A percentile compares a stretch with the other conserved stretches of the same genome.
These are phyloP conservation scores for Kodamaea kaohsiungensis DNA, from an alignment of 805 yeast genomes.

Conservation along the genomic window DNA sequence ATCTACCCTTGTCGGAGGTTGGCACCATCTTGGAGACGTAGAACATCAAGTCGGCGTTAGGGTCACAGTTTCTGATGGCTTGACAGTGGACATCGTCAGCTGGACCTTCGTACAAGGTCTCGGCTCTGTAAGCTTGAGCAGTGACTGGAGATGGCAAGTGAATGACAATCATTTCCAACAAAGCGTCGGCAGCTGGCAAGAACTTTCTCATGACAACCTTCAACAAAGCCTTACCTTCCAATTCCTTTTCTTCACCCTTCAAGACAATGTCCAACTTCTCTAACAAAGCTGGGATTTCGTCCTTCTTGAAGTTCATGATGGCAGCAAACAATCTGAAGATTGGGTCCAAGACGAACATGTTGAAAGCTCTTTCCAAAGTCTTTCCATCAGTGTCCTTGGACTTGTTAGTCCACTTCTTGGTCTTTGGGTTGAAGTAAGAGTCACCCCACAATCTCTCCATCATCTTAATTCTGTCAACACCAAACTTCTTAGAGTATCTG, in stretches of 20 bases:
- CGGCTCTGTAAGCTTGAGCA: constrained; percentile 99
- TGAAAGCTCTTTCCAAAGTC: constrained; percentile 97
- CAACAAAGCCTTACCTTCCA: constrained; percentile 97
- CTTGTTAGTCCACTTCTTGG: constrained; percentile 98
- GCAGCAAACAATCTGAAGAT: constrained; percentile 96
- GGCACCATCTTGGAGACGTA: constrained; percentile 99
- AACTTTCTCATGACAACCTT: constrained; percentile 99
- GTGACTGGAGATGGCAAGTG: constrained; percentile 99
- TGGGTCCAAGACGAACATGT: constrained; percentile 98
- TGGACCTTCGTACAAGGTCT: constrained; percentile 99
- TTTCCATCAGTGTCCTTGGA: constrained; percentile 95
- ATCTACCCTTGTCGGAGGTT: constrained; percentile 99
- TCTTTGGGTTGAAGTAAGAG: constrained; percentile 99
- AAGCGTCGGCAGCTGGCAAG: constrained; percentile 99
- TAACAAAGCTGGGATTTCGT: constrained; percentile 86
- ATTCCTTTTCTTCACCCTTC: constrained; percentile 96
- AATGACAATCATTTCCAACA: constrained; percentile 96
- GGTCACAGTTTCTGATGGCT: constrained; percentile 98
- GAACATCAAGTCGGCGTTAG: constrained; percentile 96
- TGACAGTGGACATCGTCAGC: constrained; percentile 83
- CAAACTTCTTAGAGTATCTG: constrained; percentile 98
- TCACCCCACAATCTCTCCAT: constrained; percentile 99
- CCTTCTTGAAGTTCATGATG: constrained; percentile 99
- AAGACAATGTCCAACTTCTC: constrained; percentile 91
- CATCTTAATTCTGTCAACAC: constrained; percentile 98